phyloP scores from a whole-genome alignment of 148 eudicot species.

The Chenopodium suecicum region DNA sequence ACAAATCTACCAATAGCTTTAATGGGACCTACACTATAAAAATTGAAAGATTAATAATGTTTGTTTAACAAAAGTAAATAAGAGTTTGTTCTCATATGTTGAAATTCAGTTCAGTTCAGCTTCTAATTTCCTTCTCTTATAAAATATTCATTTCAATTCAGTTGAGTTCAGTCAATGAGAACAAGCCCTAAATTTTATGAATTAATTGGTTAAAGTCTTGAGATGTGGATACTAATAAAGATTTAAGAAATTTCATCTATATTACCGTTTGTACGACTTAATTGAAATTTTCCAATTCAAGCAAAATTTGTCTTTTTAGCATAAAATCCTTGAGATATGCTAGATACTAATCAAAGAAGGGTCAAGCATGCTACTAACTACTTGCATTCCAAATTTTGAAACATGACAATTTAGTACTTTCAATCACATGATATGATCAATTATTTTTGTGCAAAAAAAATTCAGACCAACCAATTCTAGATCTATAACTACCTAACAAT shows the following conservation, averaged over 20 bases:
- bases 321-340: neutral
- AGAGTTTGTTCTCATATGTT: no score
- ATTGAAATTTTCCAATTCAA: conserved; percentile 4
- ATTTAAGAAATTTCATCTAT: no score
- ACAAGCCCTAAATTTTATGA: no score
- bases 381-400: conserved; percentile 4
- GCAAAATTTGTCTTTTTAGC: conserved; percentile 8
- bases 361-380: neutral
- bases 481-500: neutral
- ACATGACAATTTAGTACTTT: conserved; percentile 15
- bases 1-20: conserved; percentile 11
- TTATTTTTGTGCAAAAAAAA: conserved; percentile 10
- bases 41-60: no score
- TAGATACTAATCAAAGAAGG: neutral
- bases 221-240: no score
- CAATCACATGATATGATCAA: conserved; percentile 12
- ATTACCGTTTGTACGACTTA: no score
- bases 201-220: no score
- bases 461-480: neutral
- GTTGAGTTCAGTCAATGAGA: no score
- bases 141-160: no score
- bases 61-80: no score
- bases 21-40: conserved; percentile 3
- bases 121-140: no score
- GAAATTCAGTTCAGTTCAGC: no score